phyloP scores from a whole-genome alignment of 1,284 basidiomycete species.

The Trichosporon inkin region DNA sequence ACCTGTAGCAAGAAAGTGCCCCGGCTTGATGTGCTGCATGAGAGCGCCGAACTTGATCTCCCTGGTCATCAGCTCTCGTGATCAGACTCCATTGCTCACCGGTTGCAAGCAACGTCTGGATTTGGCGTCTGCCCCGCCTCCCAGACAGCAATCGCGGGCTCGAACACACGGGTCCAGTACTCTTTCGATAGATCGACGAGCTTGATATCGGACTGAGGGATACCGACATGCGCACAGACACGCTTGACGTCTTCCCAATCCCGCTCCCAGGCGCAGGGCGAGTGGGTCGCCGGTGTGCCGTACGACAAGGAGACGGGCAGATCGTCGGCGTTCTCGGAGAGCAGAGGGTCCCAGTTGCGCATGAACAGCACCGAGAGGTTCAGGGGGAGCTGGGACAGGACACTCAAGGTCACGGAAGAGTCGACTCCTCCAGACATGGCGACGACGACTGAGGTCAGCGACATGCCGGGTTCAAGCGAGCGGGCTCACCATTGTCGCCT shows the following conservation, averaged over 20 bases:
- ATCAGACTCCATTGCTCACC: conserved; percentile 50
- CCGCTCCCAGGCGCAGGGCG: conserved; percentile 90
- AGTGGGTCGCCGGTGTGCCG: conserved; percentile 58
- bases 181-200: conserved; percentile 73
- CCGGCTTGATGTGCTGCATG: conserved; percentile 58
- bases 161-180: conserved; percentile 86
- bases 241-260: conserved; percentile 87
- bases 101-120: conserved; percentile 91
- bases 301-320: conserved; percentile 13
- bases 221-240: conserved; percentile 65
- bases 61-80: conserved; percentile 50
- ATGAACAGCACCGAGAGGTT: conserved; percentile 85
- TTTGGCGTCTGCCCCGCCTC: conserved; percentile 77
- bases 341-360: conserved; percentile 77
- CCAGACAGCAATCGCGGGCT: conserved; percentile 74
- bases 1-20: conserved; percentile 76
- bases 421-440: conserved; percentile 97
- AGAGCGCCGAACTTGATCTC: conserved; percentile 93
- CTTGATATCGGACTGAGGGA: conserved; percentile 59
- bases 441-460: conserved; percentile 63
- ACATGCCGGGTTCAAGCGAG: not conserved
- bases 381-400: conserved; percentile 69
- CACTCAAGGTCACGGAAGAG: conserved; percentile 74
- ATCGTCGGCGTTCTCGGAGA: conserved; percentile 33
- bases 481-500: conserved; percentile 57